Percentiles rank a stretch among this genome's conserved stretches.
Conservation (phyloP, 2,329 filamentous ascomycete species). For the Acephala macrosclerotiorum region DNA sequence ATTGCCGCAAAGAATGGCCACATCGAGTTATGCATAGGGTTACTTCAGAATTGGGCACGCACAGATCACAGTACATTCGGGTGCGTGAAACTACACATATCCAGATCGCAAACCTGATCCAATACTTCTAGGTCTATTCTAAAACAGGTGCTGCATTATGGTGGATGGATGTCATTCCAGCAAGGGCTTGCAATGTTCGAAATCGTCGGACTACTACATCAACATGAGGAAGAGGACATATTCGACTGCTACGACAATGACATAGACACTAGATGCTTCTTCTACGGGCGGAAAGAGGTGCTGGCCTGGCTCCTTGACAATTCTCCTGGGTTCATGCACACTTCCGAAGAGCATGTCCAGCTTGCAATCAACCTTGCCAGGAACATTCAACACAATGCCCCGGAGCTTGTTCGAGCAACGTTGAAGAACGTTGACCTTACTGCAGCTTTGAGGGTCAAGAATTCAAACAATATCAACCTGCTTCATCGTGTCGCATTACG, state of each 20-base stretch:
- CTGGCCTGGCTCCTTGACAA: background rate
- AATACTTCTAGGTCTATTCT: background rate
- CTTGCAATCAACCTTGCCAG: background rate
- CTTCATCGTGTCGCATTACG: background rate
- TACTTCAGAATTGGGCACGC: background rate
- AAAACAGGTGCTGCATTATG: background rate
- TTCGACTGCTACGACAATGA: background rate
- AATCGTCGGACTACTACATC: background rate
- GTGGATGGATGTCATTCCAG: conserved; percentile 5
- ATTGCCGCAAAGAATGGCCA: background rate
- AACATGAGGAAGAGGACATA: background rate
- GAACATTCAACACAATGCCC: background rate
- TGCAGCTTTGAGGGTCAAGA: background rate
- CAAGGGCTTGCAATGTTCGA: background rate
- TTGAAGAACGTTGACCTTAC: background rate
- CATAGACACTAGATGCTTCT: background rate
- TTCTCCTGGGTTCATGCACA: background rate
- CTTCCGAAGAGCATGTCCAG: background rate
- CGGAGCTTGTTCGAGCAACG: background rate
- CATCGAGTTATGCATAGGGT: background rate
- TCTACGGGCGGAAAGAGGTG: background rate
- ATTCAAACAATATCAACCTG: background rate
- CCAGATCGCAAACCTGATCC: background rate
- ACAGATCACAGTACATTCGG: background rate
- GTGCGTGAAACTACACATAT: background rate